Conservation (phyloP, 306 rosid genomes). For the Trichosanthes cucumerina region DNA sequence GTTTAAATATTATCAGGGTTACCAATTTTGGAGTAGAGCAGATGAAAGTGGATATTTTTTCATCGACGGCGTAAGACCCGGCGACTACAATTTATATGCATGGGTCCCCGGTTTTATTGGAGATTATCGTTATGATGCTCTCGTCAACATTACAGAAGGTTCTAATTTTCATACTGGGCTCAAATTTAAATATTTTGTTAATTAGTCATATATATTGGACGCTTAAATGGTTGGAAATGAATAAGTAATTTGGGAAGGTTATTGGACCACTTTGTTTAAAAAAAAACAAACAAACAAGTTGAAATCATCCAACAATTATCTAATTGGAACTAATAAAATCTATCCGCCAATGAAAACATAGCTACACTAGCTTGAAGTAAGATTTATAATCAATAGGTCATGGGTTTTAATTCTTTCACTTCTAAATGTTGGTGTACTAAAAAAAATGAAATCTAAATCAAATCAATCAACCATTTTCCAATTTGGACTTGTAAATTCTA, state of each 20-base stretch:
- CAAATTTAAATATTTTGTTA: neutral
- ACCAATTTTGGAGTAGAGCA: constrained; percentile 78
- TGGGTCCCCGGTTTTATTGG: constrained; percentile 92
- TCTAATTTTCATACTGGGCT: neutral
- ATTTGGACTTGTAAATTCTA: too few species aligned
- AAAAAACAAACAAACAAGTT: too few species aligned
- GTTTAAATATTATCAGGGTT: constrained; percentile 28
- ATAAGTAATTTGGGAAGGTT: neutral
- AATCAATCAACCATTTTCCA: neutral
- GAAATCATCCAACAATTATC: neutral
- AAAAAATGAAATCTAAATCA: too few species aligned
- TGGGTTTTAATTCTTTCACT: too few species aligned
- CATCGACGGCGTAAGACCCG: constrained; percentile 30
- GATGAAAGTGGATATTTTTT: constrained; percentile 61
- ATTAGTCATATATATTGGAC: neutral
- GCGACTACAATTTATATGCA: constrained; percentile 59
- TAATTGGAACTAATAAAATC: neutral
- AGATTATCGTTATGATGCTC: constrained; percentile 48
- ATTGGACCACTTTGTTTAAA: neutral
- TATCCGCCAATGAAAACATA: too few species aligned
- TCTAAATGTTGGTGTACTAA: too few species aligned
- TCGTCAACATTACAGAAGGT: constrained; percentile 54
- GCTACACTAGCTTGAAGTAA: too few species aligned
- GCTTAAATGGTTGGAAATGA: neutral
- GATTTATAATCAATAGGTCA: too few species aligned